Conservation (phyloP, 192 early-diverging fungal genomes). For the Entophlyctis helioformis region DNA sequence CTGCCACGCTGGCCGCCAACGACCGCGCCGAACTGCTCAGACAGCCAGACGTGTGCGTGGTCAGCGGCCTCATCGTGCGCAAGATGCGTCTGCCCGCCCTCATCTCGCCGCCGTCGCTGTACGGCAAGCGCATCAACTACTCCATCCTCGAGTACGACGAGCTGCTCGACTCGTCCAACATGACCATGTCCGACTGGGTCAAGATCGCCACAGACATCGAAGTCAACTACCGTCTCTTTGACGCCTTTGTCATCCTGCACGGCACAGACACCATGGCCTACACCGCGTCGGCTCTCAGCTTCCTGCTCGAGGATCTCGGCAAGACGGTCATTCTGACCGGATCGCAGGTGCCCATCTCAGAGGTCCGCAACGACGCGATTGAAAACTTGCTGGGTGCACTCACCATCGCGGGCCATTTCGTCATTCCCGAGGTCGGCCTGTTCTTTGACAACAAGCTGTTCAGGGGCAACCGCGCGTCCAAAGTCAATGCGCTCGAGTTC, state of each 20-base stretch:
- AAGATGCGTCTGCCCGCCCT: conserved; percentile 38
- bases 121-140: conserved; percentile 85
- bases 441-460: conserved; percentile 92
- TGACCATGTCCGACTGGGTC: conserved; percentile 85
- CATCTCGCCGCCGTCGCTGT: conserved; percentile 78
- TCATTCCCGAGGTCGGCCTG: conserved; percentile 87
- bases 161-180: conserved; percentile 89
- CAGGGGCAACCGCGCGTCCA: conserved; percentile 75
- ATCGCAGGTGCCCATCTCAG: conserved; percentile 93
- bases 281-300: conserved; percentile 58
- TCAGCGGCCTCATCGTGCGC: conserved; percentile 31
- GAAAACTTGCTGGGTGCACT: conserved; percentile 93
- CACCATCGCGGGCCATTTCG: conserved; percentile 96
- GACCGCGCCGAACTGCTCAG: too few species aligned
- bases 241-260: conserved; percentile 94
- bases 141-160: conserved; percentile 93
- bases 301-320: conserved; percentile 94
- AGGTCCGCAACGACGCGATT: conserved; percentile 94
- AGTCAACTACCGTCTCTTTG: conserved; percentile 80
- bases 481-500: conserved; percentile 44
- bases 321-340: conserved; percentile 97
- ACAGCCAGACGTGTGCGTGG: too few species aligned
- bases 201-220: conserved; percentile 94
- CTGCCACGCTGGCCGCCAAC: too few species aligned
- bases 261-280: conserved; percentile 39